Evolutionary conservation across 768 basidiomycete genomes (phyloP).

Genomic region (Crucibulum laeve): DNA sequence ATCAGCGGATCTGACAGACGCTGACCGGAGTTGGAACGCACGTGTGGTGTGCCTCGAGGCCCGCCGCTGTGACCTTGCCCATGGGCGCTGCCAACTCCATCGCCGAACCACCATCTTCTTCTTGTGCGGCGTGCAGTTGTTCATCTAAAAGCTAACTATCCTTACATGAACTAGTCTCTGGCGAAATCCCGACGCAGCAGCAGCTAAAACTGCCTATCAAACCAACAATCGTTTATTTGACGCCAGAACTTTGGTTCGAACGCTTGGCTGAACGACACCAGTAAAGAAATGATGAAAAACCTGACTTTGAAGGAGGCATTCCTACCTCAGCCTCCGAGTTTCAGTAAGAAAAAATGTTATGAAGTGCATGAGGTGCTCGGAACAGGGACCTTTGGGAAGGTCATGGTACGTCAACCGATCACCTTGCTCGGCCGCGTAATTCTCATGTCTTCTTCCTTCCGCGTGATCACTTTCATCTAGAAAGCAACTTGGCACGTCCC

Average conservation of each 20-base stretch:
- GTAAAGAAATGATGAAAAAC: constrained; percentile 30
- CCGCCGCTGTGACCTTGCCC: no score
- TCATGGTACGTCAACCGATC: constrained; percentile 47
- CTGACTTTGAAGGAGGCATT: constrained; percentile 51
- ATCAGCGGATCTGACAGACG: no score
- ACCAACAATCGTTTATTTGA: no score
- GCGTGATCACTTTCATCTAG: constrained; percentile 27
- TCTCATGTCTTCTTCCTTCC: constrained; percentile 2
- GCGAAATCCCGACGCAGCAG: no score
- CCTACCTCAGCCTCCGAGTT: constrained; percentile 81
- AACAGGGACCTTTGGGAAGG: constrained; percentile 87
- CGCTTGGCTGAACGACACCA: not conserved
- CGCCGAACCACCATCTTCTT: no score
- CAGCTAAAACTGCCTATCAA: no score
- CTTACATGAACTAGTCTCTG: no score
- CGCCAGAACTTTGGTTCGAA: not conserved
- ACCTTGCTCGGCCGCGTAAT: not conserved
- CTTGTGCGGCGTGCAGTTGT: no score
- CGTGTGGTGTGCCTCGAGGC: no score
- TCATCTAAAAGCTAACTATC: no score
- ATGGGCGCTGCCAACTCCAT: no score
- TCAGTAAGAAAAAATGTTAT: constrained; percentile 81
- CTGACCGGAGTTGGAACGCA: no score
- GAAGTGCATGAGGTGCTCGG: constrained; percentile 73
- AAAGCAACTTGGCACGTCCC: constrained; percentile 78